These are phyloP conservation scores for Magnusiomyces suaveolens DNA, from an alignment of 1,139 yeast species.

Conservation along the genomic window DNA sequence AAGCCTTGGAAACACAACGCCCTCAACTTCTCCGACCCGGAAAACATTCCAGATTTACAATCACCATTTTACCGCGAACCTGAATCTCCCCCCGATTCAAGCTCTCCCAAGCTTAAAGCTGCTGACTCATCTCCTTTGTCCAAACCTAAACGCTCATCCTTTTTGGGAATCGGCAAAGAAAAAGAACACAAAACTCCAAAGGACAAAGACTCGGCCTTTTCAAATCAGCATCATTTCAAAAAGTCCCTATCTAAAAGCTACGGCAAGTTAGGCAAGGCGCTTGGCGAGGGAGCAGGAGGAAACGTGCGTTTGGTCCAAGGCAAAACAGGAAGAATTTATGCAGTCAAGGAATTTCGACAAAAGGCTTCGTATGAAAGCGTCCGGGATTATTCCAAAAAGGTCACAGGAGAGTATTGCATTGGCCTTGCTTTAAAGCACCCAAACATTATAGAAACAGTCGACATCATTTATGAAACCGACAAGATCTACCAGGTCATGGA, in stretches of 20 bases:
- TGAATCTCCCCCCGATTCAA: neutral
- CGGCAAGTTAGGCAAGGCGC: conserved; percentile 70
- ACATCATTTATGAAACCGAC: conserved; percentile 81
- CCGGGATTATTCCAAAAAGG: conserved; percentile 85
- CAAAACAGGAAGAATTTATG: conserved; percentile 64
- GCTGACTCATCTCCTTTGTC: too few species aligned
- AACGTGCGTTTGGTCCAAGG: conserved; percentile 66
- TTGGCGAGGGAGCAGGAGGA: conserved; percentile 97
- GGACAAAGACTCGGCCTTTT: conserved; percentile 1
- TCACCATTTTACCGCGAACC: conserved; percentile 19
- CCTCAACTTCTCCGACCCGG: conserved; percentile 3
- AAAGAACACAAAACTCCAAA: conserved; percentile 9
- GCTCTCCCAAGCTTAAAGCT: conserved; percentile 14
- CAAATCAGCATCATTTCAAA: conserved; percentile 17
- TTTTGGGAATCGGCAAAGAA: conserved; percentile 7
- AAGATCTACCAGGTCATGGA: conserved; percentile 89
- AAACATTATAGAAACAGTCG: conserved; percentile 82
- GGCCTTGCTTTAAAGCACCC: conserved; percentile 88
- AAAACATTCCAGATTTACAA: neutral
- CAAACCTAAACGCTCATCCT: conserved; percentile 9
- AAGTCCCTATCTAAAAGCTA: conserved; percentile 61
- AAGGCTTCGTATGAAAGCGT: conserved; percentile 66
- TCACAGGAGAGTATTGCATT: conserved; percentile 91
- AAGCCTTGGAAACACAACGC: conserved; percentile 24
- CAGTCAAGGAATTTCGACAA: conserved; percentile 84